Base-by-base conservation (phyloP, 768 basidiomycete species). In the Lactarius evosmus region DNA sequence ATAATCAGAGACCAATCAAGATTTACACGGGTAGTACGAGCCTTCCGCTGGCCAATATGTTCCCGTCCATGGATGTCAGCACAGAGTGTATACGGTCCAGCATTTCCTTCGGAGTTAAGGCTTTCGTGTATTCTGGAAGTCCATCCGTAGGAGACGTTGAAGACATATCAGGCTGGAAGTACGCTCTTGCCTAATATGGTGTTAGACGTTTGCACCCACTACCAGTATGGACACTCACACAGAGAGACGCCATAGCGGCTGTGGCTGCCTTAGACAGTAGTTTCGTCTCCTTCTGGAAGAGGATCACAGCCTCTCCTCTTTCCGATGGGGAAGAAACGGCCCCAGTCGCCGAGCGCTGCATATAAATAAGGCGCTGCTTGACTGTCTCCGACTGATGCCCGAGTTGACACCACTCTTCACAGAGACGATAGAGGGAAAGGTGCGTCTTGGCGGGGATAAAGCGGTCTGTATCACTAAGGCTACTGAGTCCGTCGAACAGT, bases 321-420 rank as follows among this genome's bases (percentile, higher is more conserved):
- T 79, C 76, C 38, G 82, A 78, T 9, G 83, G 80, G 22, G 85
- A 83, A n/a, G 79, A 78, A 41, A 80, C 80, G 0, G 82, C 81
- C 11, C 82, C 79, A 2, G 79, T 78, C 4, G 82, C 84, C 17
- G 85, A 82, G 66, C 83, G 84, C 70, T 91, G 85, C 85, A 94
- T 93, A 60, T 82, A 70, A 29, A 83, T 80, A 49, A 88, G 76
- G 54, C 90, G 82, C 59, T 86, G 88, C 72, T 85, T 88, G 41
- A 84, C 82, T n/a, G 78, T 75, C 65, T 93, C 91, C 0, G 85
- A 80, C 69, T 91, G 86, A 33, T 85, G 82, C 6, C 92, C 94
- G 52, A 89, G 79, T 70, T 92, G 87, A 73, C 94, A 96, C 95
- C 95, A 97, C 70, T 95, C 93, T 74, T 95, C 93, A 68, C 93